Conservation (phyloP, 2,329 filamentous ascomycete genomes). For the Davidsoniella virescens region DNA sequence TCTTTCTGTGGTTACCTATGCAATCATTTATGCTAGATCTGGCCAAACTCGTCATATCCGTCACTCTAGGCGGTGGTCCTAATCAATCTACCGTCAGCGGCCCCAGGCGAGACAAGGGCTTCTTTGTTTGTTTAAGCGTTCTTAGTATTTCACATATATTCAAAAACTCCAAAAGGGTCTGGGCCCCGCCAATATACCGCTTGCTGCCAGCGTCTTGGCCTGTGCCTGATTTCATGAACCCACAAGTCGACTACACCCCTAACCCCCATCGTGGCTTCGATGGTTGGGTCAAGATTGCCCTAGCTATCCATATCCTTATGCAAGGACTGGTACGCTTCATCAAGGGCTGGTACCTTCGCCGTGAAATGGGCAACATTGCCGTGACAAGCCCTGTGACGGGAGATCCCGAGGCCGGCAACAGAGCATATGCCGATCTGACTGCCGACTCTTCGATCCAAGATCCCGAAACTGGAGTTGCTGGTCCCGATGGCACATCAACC, state of each 20-base stretch:
- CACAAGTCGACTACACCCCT: background rate
- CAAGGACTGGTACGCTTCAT: conserved; percentile 58
- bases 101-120: conserved; percentile 29
- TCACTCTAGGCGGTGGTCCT: conserved; percentile 61
- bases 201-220: conserved; percentile 1
- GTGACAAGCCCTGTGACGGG: conserved; percentile 11
- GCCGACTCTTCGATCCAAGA: conserved; percentile 14
- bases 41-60: conserved; percentile 82
- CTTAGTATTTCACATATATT: conserved; percentile 5
- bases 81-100: conserved; percentile 53
- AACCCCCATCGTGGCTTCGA: background rate
- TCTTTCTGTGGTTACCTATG: conserved; percentile 72
- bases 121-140: conserved; percentile 15
- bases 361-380: conserved; percentile 30
- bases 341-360: conserved; percentile 48
- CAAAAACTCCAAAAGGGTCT: conserved; percentile 6
- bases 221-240: conserved; percentile 11
- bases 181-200: conserved; percentile 8
- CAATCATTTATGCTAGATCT: conserved; percentile 81
- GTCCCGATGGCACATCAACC: conserved; percentile 11
- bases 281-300: conserved; percentile 45
- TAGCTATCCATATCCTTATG: conserved; percentile 60
- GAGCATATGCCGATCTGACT: conserved; percentile 4
- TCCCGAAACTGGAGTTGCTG: conserved; percentile 22
- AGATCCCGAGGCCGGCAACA: conserved; percentile 14